These are phyloP conservation scores for Lentinula novae-zelandiae DNA, from an alignment of 1,284 basidiomycete species.

Conservation along the genomic window DNA sequence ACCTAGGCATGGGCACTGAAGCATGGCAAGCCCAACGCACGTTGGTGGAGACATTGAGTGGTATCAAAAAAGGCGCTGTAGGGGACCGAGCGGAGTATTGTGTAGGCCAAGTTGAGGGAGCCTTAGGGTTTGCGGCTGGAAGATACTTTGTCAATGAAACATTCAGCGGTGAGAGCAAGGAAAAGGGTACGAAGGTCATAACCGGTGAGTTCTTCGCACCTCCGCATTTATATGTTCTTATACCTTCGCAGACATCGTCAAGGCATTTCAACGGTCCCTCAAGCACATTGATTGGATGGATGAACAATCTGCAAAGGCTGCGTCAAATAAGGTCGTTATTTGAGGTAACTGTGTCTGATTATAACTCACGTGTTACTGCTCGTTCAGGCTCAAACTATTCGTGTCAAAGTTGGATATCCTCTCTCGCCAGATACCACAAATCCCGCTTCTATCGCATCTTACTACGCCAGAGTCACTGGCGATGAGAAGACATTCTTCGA, in stretches of 20 bases:
- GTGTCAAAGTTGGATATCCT: conserved; percentile 89
- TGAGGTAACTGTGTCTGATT: not conserved
- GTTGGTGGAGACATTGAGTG: conserved; percentile 71
- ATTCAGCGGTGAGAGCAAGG: conserved; percentile 79
- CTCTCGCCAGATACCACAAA: conserved; percentile 78
- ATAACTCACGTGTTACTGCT: not conserved
- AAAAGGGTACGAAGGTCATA: conserved; percentile 83
- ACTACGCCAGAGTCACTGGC: conserved; percentile 74
- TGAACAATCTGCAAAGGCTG: conserved; percentile 73
- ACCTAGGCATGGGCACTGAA: conserved; percentile 70
- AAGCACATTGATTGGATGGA: conserved; percentile 91
- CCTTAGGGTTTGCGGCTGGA: conserved; percentile 73
- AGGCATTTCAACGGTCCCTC: conserved; percentile 81
- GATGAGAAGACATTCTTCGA: conserved; percentile 76
- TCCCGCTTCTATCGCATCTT: conserved; percentile 66
- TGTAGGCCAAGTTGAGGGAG: conserved; percentile 56
- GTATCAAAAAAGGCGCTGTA: conserved; percentile 84
- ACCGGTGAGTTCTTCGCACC: conserved; percentile 40
- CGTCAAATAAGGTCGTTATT: conserved; percentile 71
- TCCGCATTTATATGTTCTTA: not conserved
- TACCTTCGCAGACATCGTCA: conserved; percentile 61
- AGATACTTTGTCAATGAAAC: conserved; percentile 86
- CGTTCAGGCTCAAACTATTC: conserved; percentile 66
- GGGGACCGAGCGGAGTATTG: conserved; percentile 82
- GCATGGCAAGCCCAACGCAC: conserved; percentile 72